Base-by-base conservation (phyloP, 192 early-diverging fungal genomes). In the Coemansia sp. region DNA sequence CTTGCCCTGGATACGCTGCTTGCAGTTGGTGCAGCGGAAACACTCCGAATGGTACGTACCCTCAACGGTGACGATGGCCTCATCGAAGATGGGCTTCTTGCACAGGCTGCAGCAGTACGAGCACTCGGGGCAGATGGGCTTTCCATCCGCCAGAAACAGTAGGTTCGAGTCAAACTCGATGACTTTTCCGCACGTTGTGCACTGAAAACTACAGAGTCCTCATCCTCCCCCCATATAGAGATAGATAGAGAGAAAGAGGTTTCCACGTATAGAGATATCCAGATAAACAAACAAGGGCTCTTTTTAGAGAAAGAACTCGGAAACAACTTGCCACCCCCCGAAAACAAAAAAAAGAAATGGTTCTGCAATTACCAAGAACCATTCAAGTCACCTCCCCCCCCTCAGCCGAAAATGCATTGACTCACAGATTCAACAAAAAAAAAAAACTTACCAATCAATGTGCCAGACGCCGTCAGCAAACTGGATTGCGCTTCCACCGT, bases 401-500 rank as follows among this genome's bases (percentile, higher is more conserved):
- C 38, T 40, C 38, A 7, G 38, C 15, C 42, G 38, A 40, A 40
- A 40, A 40, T 40, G 38, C 38, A 33, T n/a, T n/a, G 15, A 19
- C 11, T 8, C 46, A 58, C 13, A 3, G 43, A 32, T n/a, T 25
- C 52, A 9, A 58, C 15, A 35, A 20, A 45, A 20, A 29, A 29
- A 29, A 29, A 3, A 29, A 29, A 7, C 79, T 79, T 89, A 89
- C 90, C 90, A 92, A 62, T 90, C 82, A 69, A 90, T 86, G 79
- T 92, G 90, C 87, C 89, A 92, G 7, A 92, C 79, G 32, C 89
- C 87, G 46, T 92, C 90, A 17, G 89, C 90, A 82, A 92, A 92
- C 50, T 89, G 86, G 61, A 92, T 87, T 23, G 89, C 90, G 59
- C 86, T 88, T 45, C 89, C 89, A 46, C 89, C 90, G 66, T 91